Base-by-base conservation (phyloP, 345 rosid genomes). In the Gossypium sturtianum region DNA sequence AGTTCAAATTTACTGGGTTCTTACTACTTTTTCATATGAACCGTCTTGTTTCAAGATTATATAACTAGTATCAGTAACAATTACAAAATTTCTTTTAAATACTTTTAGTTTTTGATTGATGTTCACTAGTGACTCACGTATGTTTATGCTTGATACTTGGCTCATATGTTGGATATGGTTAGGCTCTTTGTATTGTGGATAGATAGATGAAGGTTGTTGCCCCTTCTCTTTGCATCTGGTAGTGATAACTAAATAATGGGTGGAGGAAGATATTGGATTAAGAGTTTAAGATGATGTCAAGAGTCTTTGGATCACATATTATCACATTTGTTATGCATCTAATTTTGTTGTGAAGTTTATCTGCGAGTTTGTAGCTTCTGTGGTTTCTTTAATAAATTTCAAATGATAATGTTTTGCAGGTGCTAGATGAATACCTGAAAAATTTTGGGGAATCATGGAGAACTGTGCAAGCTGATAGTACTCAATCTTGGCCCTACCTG, bases 391-490 rank as follows among this genome's bases (percentile, higher is more conserved):
- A 7, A 56, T 74, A 34, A 25, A 19, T 74, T 16, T 49, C 20
- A 49, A 51, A 34, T 64, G 3, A 44, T 27, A 43, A 34, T 78
- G 44, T 54, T 34, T 52, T 34, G 76, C 82, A 95, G 98, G 88
- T 95, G 41, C 51, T 93, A 51, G 99, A 95, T 82, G 98, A 93
- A 88, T 91, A 93, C 80, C 89, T 89, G 84, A 96, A 93, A 84
- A 87, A 19, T 75, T 96, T 91, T 81, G 97, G 97, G 62, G 98
- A 93, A 23, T 77, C 97, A 64, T 95, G 97, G 97, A 91, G 86
- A 80, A 77, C 88, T 41, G 86, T 75, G n/a, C 85, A 83, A 73
- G 88, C 84, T 47, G 98, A 91, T 81, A 81, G 82, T 68, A 23
- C 61, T 78, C 89, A 88, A 80, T 74, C 90, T 4, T 95, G 99